Evolutionary conservation across 495 filamentous ascomycete genomes (phyloP).

Genomic region (Penicillium manginii): DNA sequence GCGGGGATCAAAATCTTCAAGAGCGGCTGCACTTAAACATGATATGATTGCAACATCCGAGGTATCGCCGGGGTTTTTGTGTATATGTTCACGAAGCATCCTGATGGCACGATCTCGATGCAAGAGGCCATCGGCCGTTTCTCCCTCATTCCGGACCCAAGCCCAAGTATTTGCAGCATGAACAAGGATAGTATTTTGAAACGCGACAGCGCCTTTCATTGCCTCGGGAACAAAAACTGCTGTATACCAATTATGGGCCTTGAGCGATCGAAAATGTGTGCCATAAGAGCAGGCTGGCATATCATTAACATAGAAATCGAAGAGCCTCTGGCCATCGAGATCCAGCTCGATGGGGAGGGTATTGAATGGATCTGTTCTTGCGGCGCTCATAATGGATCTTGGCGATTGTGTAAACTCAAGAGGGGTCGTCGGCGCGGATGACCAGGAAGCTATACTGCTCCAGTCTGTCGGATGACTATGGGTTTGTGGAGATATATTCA

Average conservation of each 20-base stretch:
- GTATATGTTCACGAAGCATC: conserved; percentile 39
- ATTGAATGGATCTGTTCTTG: conserved; percentile 45
- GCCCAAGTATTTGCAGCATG: conserved; percentile 46
- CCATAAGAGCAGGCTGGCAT: conserved; percentile 47
- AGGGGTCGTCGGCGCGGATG: conserved; percentile 21
- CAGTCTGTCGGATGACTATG: conserved; percentile 20
- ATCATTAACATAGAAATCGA: conserved; percentile 46
- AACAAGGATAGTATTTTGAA: conserved; percentile 43
- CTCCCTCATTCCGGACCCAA: conserved; percentile 39
- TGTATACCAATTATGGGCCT: conserved; percentile 46
- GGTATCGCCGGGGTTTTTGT: conserved; percentile 31
- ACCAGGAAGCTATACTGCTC: conserved; percentile 17
- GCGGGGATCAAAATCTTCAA: conserved; percentile 47
- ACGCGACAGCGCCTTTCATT: conserved; percentile 44
- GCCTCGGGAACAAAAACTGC: conserved; percentile 41
- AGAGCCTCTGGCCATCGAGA: conserved; percentile 34
- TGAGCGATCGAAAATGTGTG: conserved; percentile 34
- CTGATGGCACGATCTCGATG: conserved; percentile 36
- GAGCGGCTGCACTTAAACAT: conserved; percentile 43
- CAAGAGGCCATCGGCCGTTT: conserved; percentile 30
- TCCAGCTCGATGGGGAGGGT: conserved; percentile 36
- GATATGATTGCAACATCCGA: conserved; percentile 45
- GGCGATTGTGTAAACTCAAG: conserved; percentile 32
- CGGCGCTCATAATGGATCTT: conserved; percentile 38
- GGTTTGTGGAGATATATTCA: conserved; percentile 9